Percentiles rank a stretch among this genome's conserved stretches.
Evolutionary conservation across 257 asterid species (phyloP).

Genomic region (Capsicum pubescens): DNA sequence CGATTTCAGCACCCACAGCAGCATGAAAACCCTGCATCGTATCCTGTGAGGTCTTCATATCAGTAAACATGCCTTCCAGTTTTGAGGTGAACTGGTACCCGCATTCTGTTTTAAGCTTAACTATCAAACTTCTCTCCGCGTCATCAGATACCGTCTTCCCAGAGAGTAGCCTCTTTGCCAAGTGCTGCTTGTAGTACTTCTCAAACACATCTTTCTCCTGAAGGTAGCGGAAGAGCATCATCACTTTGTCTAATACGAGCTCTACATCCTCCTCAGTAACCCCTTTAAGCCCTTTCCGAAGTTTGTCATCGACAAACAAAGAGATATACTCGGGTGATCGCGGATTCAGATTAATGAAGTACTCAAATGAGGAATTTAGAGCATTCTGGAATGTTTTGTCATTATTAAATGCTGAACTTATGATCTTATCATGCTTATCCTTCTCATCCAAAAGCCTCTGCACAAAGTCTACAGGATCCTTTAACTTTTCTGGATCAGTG

Average conservation of each 20-base stretch:
- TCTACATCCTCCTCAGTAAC: constrained; percentile 46
- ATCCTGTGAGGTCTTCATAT: constrained; percentile 48
- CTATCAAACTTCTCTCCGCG: constrained; percentile 42
- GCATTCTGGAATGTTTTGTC: constrained; percentile 47
- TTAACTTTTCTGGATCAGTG: constrained; percentile 42
- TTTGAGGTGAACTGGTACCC: constrained; percentile 48
- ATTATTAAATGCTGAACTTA: constrained; percentile 36
- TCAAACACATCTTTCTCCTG: constrained; percentile 49
- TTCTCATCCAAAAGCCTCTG: constrained; percentile 41
- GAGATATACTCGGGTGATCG: constrained; percentile 45
- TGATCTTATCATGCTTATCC: constrained; percentile 42
- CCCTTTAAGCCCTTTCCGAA: constrained; percentile 46
- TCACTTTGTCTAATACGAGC: constrained; percentile 42
- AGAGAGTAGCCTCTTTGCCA: constrained; percentile 47
- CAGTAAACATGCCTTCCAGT: constrained; percentile 47
- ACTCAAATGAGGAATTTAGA: constrained; percentile 44
- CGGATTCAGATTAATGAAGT: constrained; percentile 45
- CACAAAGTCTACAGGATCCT: constrained; percentile 47
- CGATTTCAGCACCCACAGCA: constrained; percentile 39
- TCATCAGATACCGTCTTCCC: constrained; percentile 44
- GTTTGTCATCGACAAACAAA: constrained; percentile 45
- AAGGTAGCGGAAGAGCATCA: constrained; percentile 48
- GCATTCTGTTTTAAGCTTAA: constrained; percentile 47
- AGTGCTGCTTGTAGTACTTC: constrained; percentile 48
- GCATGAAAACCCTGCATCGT: constrained; percentile 43